Evolutionary conservation across 2,329 filamentous ascomycete genomes (phyloP).

Genomic region (Tympanopsis confertula): DNA sequence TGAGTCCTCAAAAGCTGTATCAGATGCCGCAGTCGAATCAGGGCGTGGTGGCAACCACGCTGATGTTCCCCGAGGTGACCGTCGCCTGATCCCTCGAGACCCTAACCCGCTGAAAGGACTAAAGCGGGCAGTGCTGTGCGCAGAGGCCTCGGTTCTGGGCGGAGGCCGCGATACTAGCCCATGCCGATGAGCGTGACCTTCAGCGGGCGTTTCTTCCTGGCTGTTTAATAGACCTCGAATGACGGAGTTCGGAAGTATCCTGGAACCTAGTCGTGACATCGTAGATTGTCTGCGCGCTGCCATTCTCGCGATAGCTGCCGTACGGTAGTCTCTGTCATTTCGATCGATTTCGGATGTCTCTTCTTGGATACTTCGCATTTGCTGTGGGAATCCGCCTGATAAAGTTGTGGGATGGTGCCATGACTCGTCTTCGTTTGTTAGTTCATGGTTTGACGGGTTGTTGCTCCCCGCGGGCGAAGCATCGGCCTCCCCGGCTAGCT

Average conservation of each 20-base stretch:
- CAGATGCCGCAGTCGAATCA: slow-evolving; percentile 16
- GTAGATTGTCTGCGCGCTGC: slow-evolving; percentile 27
- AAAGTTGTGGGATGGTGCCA: neutral
- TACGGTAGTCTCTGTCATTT: slow-evolving; percentile 14
- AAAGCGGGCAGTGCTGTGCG: slow-evolving; percentile 19
- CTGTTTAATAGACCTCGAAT: slow-evolving; percentile 27
- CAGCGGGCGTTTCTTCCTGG: slow-evolving; percentile 28
- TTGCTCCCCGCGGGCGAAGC: no score
- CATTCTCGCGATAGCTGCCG: slow-evolving; percentile 11
- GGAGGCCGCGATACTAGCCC: slow-evolving; percentile 23
- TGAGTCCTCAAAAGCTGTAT: slow-evolving; percentile 14
- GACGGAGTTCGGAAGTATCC: slow-evolving; percentile 30
- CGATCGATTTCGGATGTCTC: neutral
- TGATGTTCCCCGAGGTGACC: slow-evolving; percentile 23
- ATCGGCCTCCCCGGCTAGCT: neutral
- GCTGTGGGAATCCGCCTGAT: neutral
- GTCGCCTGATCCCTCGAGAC: slow-evolving; percentile 24
- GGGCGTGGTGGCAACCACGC: slow-evolving; percentile 17
- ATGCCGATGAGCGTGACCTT: slow-evolving; percentile 28
- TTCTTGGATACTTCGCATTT: neutral
- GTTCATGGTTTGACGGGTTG: neutral
- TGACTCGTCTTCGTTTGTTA: neutral
- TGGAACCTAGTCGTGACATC: slow-evolving; percentile 32
- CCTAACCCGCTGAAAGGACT: slow-evolving; percentile 24
- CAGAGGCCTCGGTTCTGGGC: slow-evolving; percentile 16